phyloP scores from a whole-genome alignment of 2,329 filamentous ascomycete genomes.

The Aspergillus sp. region DNA sequence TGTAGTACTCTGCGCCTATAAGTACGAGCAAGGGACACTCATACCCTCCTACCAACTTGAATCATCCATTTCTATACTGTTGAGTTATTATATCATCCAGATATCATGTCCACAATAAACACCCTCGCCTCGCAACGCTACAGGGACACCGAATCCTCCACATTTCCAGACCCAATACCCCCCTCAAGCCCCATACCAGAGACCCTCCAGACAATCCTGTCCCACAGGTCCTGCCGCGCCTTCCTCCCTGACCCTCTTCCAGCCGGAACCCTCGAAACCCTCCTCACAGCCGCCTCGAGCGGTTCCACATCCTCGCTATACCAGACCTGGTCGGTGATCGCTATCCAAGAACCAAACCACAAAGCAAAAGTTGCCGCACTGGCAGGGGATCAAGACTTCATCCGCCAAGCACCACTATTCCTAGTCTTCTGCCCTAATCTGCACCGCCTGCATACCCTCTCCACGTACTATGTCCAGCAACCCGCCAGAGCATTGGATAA shows the following conservation, averaged over 20 bases:
- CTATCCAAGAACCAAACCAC: background rate
- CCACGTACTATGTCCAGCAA: background rate
- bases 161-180: no score
- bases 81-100: no score
- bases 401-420: background rate
- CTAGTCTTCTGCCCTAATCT: background rate
- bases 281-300: background rate
- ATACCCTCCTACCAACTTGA: no score
- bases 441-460: background rate
- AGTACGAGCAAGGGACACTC: no score
- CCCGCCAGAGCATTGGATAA: background rate
- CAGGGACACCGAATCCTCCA: no score
- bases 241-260: background rate
- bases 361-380: background rate
- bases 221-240: background rate
- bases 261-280: background rate
- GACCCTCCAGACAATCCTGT: background rate
- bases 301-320: background rate
- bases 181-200: constrained; percentile 1
- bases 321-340: background rate
- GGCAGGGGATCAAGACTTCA: background rate
- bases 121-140: no score
- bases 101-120: no score
- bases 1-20: no score
- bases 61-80: no score